Conservation (phyloP, 2,329 filamentous ascomycete genomes). For the Aspergillus carbonarius region DNA sequence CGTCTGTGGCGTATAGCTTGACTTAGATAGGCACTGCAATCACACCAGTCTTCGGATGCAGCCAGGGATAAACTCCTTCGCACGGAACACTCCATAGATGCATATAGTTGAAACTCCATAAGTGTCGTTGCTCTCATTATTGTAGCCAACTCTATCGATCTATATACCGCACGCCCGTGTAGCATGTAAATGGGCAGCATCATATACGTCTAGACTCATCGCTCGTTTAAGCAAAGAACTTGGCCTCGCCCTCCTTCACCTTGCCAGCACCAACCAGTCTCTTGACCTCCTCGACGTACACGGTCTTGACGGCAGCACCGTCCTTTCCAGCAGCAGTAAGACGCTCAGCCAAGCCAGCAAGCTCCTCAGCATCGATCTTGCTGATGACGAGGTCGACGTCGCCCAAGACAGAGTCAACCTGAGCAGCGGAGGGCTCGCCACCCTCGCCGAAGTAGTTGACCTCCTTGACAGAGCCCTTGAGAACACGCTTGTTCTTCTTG, state of each 20-base stretch:
- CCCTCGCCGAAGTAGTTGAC: slow-evolving; percentile 86
- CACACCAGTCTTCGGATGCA: too few relatives aligned
- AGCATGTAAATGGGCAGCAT: slow-evolving; percentile 1
- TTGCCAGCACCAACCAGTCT: slow-evolving; percentile 78
- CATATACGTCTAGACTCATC: neutral
- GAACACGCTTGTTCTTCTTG: slow-evolving; percentile 99
- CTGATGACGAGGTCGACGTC: slow-evolving; percentile 84
- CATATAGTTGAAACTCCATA: slow-evolving; percentile 5
- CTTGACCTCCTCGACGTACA: slow-evolving; percentile 76
- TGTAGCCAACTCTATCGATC: slow-evolving; percentile 13
- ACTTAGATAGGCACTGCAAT: too few relatives aligned
- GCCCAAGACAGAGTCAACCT: slow-evolving; percentile 78
- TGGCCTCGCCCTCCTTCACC: slow-evolving; percentile 79
- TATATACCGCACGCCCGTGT: slow-evolving; percentile 6
- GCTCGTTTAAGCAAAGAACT: slow-evolving; percentile 48
- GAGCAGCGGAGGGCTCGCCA: slow-evolving; percentile 68
- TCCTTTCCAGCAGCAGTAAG: slow-evolving; percentile 75
- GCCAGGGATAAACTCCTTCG: too few relatives aligned
- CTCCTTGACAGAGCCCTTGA: slow-evolving; percentile 92
- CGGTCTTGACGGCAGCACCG: slow-evolving; percentile 77
- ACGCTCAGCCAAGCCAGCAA: slow-evolving; percentile 77
- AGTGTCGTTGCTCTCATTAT: slow-evolving; percentile 15
- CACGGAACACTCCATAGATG: neutral
- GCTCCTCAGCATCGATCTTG: slow-evolving; percentile 88
- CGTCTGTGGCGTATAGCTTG: too few relatives aligned